Percentiles rank a stretch among this genome's conserved stretches.
Conservation (phyloP, 176 grass and related monocot genomes). For the Ensete ventricosum region DNA sequence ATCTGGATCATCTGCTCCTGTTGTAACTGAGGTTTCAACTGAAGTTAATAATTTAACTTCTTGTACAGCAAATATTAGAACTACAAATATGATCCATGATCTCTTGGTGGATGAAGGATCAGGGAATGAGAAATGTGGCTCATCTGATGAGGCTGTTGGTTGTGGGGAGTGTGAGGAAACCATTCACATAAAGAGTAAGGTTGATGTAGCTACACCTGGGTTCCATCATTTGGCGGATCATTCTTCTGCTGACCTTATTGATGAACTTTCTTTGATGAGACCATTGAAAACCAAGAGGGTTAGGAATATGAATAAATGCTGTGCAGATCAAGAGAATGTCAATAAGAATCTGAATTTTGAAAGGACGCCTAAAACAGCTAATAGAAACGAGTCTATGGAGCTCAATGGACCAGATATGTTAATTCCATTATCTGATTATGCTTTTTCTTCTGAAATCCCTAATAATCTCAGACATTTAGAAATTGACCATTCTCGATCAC, state of each 20-base stretch:
- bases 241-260: background rate
- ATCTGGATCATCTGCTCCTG: constrained; percentile 65
- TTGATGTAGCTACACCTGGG: constrained; percentile 20
- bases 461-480: constrained; percentile 19
- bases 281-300: constrained; percentile 34
- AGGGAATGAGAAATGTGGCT: constrained; percentile 61
- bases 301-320: constrained; percentile 27
- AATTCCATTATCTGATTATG: constrained; percentile 13
- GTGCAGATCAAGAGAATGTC: constrained; percentile 21
- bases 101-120: constrained; percentile 63
- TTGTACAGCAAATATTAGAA: constrained; percentile 20
- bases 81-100: constrained; percentile 27
- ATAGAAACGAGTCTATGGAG: background rate
- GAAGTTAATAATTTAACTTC: constrained; percentile 40
- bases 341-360: constrained; percentile 20
- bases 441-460: constrained; percentile 24
- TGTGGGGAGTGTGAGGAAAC: constrained; percentile 33
- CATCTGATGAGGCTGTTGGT: constrained; percentile 49
- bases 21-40: constrained; percentile 61
- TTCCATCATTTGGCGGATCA: background rate
- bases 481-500: constrained; percentile 30
- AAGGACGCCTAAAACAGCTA: constrained; percentile 27
- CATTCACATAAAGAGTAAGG: constrained; percentile 7
- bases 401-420: background rate
- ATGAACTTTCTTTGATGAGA: constrained; percentile 14